phyloP scores from a whole-genome alignment of 495 filamentous ascomycete genomes.

The Podospora appendiculata region DNA sequence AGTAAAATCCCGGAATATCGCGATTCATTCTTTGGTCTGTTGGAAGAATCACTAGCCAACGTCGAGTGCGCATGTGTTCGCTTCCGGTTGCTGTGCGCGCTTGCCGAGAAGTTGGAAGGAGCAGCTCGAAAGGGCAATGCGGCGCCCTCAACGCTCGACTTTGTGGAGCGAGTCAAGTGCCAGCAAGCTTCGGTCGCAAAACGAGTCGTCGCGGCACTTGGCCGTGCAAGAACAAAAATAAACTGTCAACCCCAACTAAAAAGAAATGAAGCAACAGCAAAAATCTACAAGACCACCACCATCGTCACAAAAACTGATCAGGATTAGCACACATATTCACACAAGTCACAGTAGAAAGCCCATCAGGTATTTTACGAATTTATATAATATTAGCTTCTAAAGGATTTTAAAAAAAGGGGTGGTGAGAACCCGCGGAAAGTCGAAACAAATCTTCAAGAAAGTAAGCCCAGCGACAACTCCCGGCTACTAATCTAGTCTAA shows the following conservation, averaged over 20 bases:
- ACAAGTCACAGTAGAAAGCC: not conserved
- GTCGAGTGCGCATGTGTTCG: too few relatives aligned
- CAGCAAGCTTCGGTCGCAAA: too few relatives aligned
- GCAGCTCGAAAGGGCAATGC: too few relatives aligned
- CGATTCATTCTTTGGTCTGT: slow-evolving; percentile 1
- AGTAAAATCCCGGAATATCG: slow-evolving; percentile 35
- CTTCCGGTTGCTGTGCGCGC: too few relatives aligned
- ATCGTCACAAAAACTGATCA: not conserved
- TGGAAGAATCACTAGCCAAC: too few relatives aligned
- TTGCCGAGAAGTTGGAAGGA: too few relatives aligned
- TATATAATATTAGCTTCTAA: slow-evolving; percentile 32
- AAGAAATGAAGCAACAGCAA: too few relatives aligned
- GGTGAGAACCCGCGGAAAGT: slow-evolving; percentile 16
- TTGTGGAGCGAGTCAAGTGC: too few relatives aligned
- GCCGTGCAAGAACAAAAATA: too few relatives aligned
- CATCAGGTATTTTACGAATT: slow-evolving; percentile 24
- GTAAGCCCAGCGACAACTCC: slow-evolving; percentile 16
- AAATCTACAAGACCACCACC: not conserved
- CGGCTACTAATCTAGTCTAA: slow-evolving; percentile 11
- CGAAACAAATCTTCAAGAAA: slow-evolving; percentile 28
- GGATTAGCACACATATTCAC: not conserved
- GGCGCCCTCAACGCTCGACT: too few relatives aligned
- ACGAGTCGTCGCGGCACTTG: too few relatives aligned
- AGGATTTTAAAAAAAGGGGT: slow-evolving; percentile 4
- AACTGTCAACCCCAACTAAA: too few relatives aligned